These are phyloP conservation scores for Mycena olivaceomarginata DNA, from an alignment of 768 basidiomycete species.

Conservation along the genomic window DNA sequence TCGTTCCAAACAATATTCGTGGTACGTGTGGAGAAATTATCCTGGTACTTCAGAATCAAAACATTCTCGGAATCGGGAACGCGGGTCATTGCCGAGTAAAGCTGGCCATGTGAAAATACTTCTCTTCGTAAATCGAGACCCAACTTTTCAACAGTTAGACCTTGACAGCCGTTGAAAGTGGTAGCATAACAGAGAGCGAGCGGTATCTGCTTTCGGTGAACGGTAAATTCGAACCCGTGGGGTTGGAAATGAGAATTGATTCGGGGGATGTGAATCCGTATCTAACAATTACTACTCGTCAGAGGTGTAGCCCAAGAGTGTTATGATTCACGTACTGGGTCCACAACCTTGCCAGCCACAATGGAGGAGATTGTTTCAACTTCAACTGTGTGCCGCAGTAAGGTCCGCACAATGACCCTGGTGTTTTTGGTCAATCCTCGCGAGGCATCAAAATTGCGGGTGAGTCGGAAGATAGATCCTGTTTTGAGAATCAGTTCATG, in stretches of 20 bases:
- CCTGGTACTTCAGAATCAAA: no score
- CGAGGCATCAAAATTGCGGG: no score
- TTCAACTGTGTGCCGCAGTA: not conserved
- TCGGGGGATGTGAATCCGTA: not conserved
- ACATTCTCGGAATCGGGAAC: not conserved
- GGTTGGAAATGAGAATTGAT: not conserved
- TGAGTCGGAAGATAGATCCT: not conserved
- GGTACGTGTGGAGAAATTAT: no score
- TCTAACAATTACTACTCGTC: not conserved
- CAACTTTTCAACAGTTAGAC: no score
- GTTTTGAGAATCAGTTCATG: not conserved
- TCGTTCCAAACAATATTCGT: no score
- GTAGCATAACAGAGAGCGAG: no score
- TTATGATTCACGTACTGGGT: not conserved
- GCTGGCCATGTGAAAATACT: not conserved
- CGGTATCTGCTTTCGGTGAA: no score
- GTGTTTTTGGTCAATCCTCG: not conserved
- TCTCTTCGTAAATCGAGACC: not conserved
- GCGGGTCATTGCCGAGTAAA: not conserved
- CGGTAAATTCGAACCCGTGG: no score
- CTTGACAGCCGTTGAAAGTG: no score
- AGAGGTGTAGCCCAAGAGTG: not conserved
- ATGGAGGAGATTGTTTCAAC: no score
- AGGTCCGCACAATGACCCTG: not conserved
- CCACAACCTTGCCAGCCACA: no score